These are phyloP conservation scores for Aleurites moluccanus DNA, from an alignment of 441 rosid genomes.

Conservation along the genomic window DNA sequence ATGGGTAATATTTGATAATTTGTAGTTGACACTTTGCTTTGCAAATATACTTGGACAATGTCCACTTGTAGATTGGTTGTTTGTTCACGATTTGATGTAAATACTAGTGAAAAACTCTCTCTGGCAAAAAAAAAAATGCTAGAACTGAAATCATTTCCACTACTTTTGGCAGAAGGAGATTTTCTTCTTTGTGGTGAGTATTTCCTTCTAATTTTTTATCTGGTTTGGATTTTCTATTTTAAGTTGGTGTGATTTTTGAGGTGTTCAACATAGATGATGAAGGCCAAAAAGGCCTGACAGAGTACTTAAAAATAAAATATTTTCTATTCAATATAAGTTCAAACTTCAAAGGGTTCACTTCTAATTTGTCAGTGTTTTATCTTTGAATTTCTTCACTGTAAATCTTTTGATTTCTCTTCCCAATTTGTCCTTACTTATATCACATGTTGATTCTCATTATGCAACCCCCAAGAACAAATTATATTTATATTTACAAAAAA, in stretches of 20 bases:
- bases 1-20: no score
- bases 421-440: slow-evolving; percentile 34
- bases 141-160: slow-evolving; percentile 4
- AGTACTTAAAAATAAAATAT: background rate
- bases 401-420: slow-evolving; percentile 27
- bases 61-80: no score
- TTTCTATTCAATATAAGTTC: background rate
- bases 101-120: no score
- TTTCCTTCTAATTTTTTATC: slow-evolving; percentile 5
- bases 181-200: slow-evolving; percentile 11
- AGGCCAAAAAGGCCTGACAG: background rate
- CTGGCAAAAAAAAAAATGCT: slow-evolving; percentile 11
- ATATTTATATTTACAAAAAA: background rate
- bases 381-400: slow-evolving; percentile 21
- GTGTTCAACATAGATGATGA: slow-evolving; percentile 4
- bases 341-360: background rate
- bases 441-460: slow-evolving; percentile 34
- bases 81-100: no score
- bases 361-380: slow-evolving; percentile 24
- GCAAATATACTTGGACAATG: no score
- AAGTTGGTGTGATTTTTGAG: slow-evolving; percentile 24
- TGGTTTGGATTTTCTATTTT: slow-evolving; percentile 6
- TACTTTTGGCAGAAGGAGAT: slow-evolving; percentile 20
- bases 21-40: no score
- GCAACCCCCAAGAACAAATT: slow-evolving; percentile 17